A percentile compares a stretch with the other conserved stretches of the same genome.
Conservation (phyloP, 768 basidiomycete species). For the Suillus subaureus region DNA sequence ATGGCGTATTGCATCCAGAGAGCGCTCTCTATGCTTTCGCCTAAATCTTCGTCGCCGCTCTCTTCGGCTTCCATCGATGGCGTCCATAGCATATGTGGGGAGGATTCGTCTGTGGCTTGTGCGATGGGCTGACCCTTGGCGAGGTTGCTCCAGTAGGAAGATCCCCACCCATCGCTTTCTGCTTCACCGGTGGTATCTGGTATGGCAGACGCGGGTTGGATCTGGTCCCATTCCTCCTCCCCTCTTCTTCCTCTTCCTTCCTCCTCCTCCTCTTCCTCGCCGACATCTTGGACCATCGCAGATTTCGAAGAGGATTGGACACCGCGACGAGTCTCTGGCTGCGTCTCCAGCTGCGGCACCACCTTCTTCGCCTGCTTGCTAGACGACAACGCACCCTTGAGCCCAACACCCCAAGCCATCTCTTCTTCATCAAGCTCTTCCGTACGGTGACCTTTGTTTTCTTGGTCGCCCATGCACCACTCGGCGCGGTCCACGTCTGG, state of each 20-base stretch:
- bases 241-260: background rate
- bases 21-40: constrained; percentile 19
- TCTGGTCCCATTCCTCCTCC: constrained; percentile 27
- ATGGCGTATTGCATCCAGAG: constrained; percentile 36
- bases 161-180: background rate
- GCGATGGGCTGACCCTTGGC: constrained; percentile 21
- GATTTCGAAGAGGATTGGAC: constrained; percentile 15
- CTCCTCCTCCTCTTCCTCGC: constrained; percentile 10
- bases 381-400: background rate
- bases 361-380: constrained; percentile 20
- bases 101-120: constrained; percentile 18
- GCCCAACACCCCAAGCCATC: constrained; percentile 15
- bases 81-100: constrained; percentile 30
- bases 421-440: constrained; percentile 26
- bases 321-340: constrained; percentile 12
- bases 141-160: constrained; percentile 31
- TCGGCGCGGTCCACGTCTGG: background rate
- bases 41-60: constrained; percentile 26
- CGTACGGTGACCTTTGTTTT: background rate
- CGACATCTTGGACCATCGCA: constrained; percentile 19
- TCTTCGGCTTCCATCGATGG: constrained; percentile 21
- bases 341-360: constrained; percentile 12
- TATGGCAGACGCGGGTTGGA: constrained; percentile 17
- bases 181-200: background rate
- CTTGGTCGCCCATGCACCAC: background rate